Percentiles rank a stretch among this genome's conserved stretches.
phyloP scores from a whole-genome alignment of 345 rosid species.

The Citrus inodora region DNA sequence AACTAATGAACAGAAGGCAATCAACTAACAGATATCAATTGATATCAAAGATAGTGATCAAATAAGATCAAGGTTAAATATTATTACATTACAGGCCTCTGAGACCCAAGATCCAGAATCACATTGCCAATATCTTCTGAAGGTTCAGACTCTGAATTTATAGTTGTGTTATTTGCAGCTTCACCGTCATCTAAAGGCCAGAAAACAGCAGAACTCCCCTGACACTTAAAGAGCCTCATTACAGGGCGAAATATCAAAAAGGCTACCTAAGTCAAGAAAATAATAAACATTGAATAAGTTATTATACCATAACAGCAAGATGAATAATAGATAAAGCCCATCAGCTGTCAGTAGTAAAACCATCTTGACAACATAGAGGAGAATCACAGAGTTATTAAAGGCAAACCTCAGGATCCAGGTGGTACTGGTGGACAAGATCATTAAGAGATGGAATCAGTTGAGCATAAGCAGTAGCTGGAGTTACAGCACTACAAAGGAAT shows the following conservation, averaged over 20 bases:
- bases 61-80: constrained; percentile 6
- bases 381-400: constrained; percentile 10
- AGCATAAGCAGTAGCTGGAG: constrained; percentile 74
- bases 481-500: constrained; percentile 79
- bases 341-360: background rate
- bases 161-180: constrained; percentile 28
- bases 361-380: background rate
- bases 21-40: constrained; percentile 8
- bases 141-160: constrained; percentile 41
- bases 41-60: background rate
- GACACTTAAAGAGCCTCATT: constrained; percentile 92
- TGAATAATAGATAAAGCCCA: background rate
- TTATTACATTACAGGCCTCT: constrained; percentile 56
- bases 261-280: constrained; percentile 60
- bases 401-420: constrained; percentile 94
- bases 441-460: constrained; percentile 80
- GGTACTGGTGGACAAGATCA: constrained; percentile 84
- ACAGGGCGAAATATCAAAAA: constrained; percentile 95
- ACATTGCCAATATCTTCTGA: constrained; percentile 34
- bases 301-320: background rate
- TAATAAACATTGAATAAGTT: background rate
- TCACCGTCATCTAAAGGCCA: constrained; percentile 85
- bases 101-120: constrained; percentile 66
- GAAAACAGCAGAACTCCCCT: constrained; percentile 55
- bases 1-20: constrained; percentile 14